A percentile compares a stretch with the other conserved stretches of the same genome.
These are phyloP conservation scores for Stephanocyclus meneghinianus DNA, from an alignment of 352 stramenopile genomes.

Conservation along the genomic window DNA sequence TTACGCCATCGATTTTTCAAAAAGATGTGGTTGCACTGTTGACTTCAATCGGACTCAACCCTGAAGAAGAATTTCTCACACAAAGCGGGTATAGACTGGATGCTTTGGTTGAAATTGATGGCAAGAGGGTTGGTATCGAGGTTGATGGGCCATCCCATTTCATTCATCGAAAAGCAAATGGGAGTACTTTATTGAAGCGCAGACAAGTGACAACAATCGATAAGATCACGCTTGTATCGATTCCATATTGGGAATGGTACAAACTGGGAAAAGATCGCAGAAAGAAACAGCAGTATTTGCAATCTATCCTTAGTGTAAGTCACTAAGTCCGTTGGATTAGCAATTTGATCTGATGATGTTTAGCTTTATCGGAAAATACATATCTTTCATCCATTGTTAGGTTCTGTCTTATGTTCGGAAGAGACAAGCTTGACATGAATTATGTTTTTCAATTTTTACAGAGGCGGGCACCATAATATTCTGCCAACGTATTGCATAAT, in stretches of 20 bases:
- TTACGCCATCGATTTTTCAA: constrained; percentile 17
- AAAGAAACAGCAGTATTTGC: constrained; percentile 15
- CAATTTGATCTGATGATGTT: too few relatives aligned
- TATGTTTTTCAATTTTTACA: too few relatives aligned
- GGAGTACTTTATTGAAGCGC: constrained; percentile 25
- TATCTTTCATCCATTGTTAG: too few relatives aligned
- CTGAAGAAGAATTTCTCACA: constrained; percentile 17
- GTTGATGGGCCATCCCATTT: constrained; percentile 36
- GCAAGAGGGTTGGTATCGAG: constrained; percentile 20
- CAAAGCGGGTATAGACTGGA: constrained; percentile 10
- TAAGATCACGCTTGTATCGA: constrained; percentile 16
- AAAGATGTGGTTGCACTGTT: constrained; percentile 11
- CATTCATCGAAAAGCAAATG: constrained; percentile 14
- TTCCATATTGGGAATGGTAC: constrained; percentile 25
- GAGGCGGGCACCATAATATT: too few relatives aligned
- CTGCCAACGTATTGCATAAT: too few relatives aligned
- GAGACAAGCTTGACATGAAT: too few relatives aligned
- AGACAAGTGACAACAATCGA: constrained; percentile 19
- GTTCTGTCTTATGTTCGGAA: too few relatives aligned
- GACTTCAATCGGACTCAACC: constrained; percentile 7
- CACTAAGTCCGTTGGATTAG: too few relatives aligned
- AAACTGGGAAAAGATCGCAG: constrained; percentile 19
- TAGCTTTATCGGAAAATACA: too few relatives aligned
- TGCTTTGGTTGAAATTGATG: neutral
- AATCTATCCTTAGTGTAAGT: neutral